A percentile compares a stretch with the other conserved stretches of the same genome.
Evolutionary conservation across 495 filamentous ascomycete species (phyloP).

Genomic region (Penicillium coffeae): DNA sequence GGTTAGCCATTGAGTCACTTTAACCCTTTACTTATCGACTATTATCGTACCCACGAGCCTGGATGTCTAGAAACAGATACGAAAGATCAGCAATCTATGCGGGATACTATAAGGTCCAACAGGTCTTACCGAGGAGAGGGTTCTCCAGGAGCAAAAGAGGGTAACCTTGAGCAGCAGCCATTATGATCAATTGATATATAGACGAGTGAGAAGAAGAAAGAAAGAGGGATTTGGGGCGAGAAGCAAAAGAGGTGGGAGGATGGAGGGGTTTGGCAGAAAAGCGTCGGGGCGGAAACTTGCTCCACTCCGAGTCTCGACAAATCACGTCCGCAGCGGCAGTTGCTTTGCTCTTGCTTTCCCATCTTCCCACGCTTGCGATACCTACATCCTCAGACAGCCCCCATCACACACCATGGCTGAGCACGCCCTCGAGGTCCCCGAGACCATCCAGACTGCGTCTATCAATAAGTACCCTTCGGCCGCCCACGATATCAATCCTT

Average conservation of each 20-base stretch:
- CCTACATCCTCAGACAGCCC: not conserved
- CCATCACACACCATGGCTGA: conserved; percentile 32
- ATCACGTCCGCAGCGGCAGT: not conserved
- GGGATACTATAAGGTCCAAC: not conserved
- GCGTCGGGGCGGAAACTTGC: conserved; percentile 15
- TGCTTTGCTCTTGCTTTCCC: not conserved
- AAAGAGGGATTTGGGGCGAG: not conserved
- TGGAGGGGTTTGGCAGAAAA: conserved; percentile 28
- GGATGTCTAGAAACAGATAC: conserved; percentile 64
- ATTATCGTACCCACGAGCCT: conserved; percentile 65
- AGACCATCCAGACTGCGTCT: conserved; percentile 74
- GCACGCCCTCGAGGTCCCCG: conserved; percentile 59
- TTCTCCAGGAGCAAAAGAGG: conserved; percentile 91
- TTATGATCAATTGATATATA: conserved; percentile 34
- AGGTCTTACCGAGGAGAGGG: conserved; percentile 75
- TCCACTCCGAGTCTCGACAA: not conserved
- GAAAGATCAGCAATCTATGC: conserved; percentile 14
- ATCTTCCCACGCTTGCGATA: not conserved
- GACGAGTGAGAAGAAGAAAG: conserved; percentile 5
- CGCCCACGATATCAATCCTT: conserved; percentile 74
- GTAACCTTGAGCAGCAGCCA: conserved; percentile 72
- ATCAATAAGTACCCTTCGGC: conserved; percentile 66
- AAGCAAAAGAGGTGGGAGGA: conserved; percentile 14
- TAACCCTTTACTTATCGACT: conserved; percentile 1
- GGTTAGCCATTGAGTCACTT: conserved; percentile 3